Evolutionary conservation across 2,329 filamentous ascomycete genomes (phyloP), one percentile per base, ranked within the genome.

Genomic region (Metarhizium sp.): DNA sequence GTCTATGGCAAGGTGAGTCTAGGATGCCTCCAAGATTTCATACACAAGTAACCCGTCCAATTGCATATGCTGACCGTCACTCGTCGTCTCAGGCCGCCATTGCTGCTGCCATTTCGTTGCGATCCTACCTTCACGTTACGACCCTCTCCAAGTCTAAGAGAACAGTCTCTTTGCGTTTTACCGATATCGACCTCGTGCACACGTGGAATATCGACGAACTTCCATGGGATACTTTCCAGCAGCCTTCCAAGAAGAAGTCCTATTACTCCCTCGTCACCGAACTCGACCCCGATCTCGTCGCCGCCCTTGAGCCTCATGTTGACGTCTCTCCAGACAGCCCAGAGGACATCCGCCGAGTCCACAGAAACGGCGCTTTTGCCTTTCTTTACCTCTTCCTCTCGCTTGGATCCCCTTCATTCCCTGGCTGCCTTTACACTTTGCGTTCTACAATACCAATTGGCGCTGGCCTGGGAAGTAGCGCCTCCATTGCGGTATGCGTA

Each of bases 371-470:
- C 11, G 92, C 91, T 3, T 83, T 84, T 36, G 85, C 89, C 10
- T 97, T 97, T 73, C 80, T 99, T 48, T 99, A 96, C 73, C 82
- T 97, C 49, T 95, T 95, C 71, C 78, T 96, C 53, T 95, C 89
- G 1, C 79, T 99, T 47, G 91, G 90, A 11, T 89, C 85, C 13
- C 85, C 86, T 53, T 82, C 85, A 49, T 92, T 90, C 59, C 85
- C 88, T 0, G 88, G 87, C 52, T 92, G 88, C 64, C 80, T 92
- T 56, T 97, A 96, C 70, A 95, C 92, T 0, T 76, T 99, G 55
- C 88, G 94, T 53, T 96, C 91, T 4, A 96, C 92, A 2, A 92
- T 99, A 66, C 92, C 92, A 14, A 94, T 96, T 59, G 88, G 89
- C 57, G 92, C 91, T 16, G 92, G 92, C 0, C 77, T 99, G 52